Conservation (phyloP, 257 asterid species). For the Solanum microdontum region DNA sequence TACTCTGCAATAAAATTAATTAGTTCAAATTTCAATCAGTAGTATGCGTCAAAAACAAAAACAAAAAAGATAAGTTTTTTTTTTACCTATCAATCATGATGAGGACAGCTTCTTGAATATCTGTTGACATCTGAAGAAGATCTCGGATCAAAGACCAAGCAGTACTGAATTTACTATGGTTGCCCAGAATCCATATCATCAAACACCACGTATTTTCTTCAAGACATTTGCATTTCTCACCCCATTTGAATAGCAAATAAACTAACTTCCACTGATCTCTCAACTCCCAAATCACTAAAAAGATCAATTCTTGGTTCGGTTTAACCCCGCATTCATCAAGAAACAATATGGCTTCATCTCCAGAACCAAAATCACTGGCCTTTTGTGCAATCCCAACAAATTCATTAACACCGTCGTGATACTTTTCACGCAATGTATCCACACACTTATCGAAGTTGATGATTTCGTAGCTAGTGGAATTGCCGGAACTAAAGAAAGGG, state of each 20-base stretch:
- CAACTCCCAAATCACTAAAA: slow-evolving; percentile 53
- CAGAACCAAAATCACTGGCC: slow-evolving; percentile 45
- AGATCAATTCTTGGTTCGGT: slow-evolving; percentile 42
- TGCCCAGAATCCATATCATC: slow-evolving; percentile 83
- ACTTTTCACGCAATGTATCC: slow-evolving; percentile 4
- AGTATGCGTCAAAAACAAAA: neutral
- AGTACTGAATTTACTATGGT: slow-evolving; percentile 67
- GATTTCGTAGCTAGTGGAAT: slow-evolving; percentile 9
- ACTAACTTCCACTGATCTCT: slow-evolving; percentile 80
- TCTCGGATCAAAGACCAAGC: slow-evolving; percentile 81
- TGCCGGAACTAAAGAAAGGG: slow-evolving; percentile 5
- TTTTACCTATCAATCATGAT: slow-evolving; percentile 77
- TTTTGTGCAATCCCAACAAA: slow-evolving; percentile 34
- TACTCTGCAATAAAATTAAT: neutral
- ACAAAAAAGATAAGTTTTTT: neutral
- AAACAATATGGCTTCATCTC: slow-evolving; percentile 64
- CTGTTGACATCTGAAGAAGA: slow-evolving; percentile 32
- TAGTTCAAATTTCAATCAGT: neutral
- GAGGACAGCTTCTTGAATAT: slow-evolving; percentile 57
- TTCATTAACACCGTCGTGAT: slow-evolving; percentile 16
- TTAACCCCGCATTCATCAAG: slow-evolving; percentile 44
- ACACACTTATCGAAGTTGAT: slow-evolving; percentile 17
- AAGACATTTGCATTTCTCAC: slow-evolving; percentile 56
- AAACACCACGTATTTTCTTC: slow-evolving; percentile 51
- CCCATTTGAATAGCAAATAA: slow-evolving; percentile 78